Evolutionary conservation across 2,329 filamentous ascomycete species (phyloP).

Genomic region (Cytospora piceicola): DNA sequence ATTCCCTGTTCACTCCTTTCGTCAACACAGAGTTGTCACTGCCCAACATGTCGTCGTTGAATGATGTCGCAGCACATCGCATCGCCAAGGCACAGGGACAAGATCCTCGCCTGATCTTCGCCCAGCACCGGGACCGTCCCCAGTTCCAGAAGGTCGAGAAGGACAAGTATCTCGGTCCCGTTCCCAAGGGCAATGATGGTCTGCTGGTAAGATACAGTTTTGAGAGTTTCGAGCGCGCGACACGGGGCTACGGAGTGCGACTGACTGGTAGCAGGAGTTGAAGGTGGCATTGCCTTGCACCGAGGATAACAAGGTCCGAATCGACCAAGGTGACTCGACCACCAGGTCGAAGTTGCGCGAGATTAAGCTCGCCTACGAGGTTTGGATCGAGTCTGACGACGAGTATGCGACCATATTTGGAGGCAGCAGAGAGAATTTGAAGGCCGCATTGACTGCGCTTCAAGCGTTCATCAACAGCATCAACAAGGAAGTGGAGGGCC

Average conservation of each 20-base stretch:
- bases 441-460: constrained; percentile 13
- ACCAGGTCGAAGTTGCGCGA: constrained; percentile 7
- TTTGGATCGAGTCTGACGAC: constrained; percentile 9
- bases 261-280: constrained; percentile 16
- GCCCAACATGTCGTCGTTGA: not conserved
- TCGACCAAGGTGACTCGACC: constrained; percentile 13
- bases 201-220: constrained; percentile 1
- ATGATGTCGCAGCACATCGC: not conserved
- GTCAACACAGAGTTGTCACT: not conserved
- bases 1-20: not conserved
- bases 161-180: constrained; percentile 8
- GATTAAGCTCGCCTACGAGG: constrained; percentile 17
- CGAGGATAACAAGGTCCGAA: constrained; percentile 6
- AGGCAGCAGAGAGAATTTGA: not conserved
- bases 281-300: constrained; percentile 17
- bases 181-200: not conserved
- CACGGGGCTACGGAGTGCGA: not conserved
- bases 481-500: constrained; percentile 13
- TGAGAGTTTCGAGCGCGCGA: not conserved
- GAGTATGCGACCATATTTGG: constrained; percentile 7
- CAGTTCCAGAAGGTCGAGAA: constrained; percentile 8
- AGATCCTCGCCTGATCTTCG: not conserved
- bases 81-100: not conserved
- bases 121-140: too few relatives aligned
- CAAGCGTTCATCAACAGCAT: constrained; percentile 16